These are phyloP conservation scores for Trichoderma reesei DNA, from an alignment of 495 filamentous ascomycete genomes.

Conservation along the genomic window DNA sequence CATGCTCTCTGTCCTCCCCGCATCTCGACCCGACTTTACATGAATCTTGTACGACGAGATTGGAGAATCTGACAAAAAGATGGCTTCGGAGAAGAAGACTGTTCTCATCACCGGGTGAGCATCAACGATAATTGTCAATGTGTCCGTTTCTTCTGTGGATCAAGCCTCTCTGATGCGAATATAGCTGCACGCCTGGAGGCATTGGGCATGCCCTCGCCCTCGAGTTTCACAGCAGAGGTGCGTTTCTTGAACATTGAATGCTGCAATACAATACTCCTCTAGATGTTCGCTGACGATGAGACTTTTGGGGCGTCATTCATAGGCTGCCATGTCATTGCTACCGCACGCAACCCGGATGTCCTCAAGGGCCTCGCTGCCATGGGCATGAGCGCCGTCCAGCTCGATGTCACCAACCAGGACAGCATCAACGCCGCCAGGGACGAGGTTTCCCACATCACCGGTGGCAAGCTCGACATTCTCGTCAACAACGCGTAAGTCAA, in stretches of 20 bases:
- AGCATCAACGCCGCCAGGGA: conserved; percentile 40
- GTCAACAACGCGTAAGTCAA: conserved; percentile 56
- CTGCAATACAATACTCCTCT: no score
- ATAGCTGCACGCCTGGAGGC: conserved; percentile 45
- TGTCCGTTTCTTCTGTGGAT: no score
- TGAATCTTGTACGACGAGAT: no score
- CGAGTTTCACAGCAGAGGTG: conserved; percentile 42
- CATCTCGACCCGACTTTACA: background rate
- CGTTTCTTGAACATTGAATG: conserved; percentile 1
- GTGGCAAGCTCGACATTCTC: conserved; percentile 50
- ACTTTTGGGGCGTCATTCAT: background rate
- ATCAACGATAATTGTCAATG: no score
- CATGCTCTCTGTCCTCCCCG: background rate
- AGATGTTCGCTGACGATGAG: background rate
- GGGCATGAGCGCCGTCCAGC: conserved; percentile 37
- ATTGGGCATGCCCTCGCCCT: conserved; percentile 41
- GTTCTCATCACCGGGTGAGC: no score
- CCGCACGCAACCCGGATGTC: conserved; percentile 39
- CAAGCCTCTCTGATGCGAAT: no score
- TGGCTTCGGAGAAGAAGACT: conserved; percentile 33
- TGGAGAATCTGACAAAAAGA: no score
- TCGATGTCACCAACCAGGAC: conserved; percentile 41
- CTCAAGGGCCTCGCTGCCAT: conserved; percentile 32
- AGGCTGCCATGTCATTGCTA: conserved; percentile 47
- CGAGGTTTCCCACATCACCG: conserved; percentile 40